These are phyloP conservation scores for Paramecium biaurelia DNA, from an alignment of 73 alveolate species.

Conservation along the genomic window DNA sequence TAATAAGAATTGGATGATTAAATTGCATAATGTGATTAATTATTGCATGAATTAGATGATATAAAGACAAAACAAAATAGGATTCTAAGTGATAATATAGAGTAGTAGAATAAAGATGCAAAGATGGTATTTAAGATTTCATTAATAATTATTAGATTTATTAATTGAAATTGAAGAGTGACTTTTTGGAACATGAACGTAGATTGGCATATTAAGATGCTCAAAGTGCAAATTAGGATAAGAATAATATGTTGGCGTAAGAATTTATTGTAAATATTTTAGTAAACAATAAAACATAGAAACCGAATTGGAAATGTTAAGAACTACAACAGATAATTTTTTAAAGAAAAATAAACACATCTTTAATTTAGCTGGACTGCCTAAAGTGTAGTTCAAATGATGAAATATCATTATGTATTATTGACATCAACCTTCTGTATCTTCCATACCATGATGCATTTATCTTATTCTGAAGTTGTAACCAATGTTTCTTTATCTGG, in stretches of 20 bases:
- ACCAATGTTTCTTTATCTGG: conserved; percentile 77
- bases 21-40: background rate
- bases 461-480: conserved; percentile 75
- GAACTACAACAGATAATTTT: conserved; percentile 34
- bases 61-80: conserved; percentile 8
- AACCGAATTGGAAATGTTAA: background rate
- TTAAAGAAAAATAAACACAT: conserved; percentile 36
- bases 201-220: conserved; percentile 57
- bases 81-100: conserved; percentile 26
- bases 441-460: conserved; percentile 84
- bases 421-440: background rate
- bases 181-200: conserved; percentile 37
- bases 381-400: conserved; percentile 38
- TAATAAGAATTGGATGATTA: background rate
- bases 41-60: background rate
- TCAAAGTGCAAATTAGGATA: background rate
- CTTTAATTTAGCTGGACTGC: conserved; percentile 44
- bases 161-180: conserved; percentile 42
- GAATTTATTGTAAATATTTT: background rate
- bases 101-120: conserved; percentile 31
- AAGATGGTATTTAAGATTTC: background rate
- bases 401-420: background rate
- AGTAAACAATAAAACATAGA: background rate
- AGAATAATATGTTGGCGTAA: background rate
- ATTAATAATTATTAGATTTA: background rate